Conservation (phyloP, 495 filamentous ascomycete genomes). For the Glutinoglossum americanum region DNA sequence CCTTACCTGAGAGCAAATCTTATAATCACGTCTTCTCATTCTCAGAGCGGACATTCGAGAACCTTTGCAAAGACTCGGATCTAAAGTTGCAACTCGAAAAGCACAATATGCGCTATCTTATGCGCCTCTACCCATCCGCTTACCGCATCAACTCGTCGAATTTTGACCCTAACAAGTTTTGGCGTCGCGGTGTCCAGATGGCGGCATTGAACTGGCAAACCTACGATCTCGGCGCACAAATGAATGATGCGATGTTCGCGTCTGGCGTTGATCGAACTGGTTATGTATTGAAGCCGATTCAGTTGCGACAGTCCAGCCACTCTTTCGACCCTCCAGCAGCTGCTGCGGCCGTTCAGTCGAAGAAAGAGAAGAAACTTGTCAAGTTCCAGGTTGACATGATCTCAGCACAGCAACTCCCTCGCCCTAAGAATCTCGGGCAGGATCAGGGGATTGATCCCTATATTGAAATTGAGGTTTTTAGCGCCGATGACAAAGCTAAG, state of each 20-base stretch:
- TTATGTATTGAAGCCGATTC: constrained; percentile 81
- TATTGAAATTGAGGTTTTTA: constrained; percentile 82
- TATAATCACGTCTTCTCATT: constrained; percentile 92
- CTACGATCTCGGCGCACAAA: constrained; percentile 79
- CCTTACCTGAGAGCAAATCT: constrained; percentile 49
- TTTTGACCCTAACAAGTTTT: constrained; percentile 78
- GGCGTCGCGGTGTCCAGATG: constrained; percentile 93
- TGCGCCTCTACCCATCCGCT: constrained; percentile 76
- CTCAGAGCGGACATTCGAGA: constrained; percentile 63
- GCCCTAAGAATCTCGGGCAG: constrained; percentile 43
- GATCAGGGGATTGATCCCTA: constrained; percentile 75
- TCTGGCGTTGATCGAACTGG: constrained; percentile 69
- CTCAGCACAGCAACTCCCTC: constrained; percentile 83
- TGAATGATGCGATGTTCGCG: constrained; percentile 98
- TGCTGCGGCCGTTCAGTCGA: constrained; percentile 12
- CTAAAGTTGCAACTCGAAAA: constrained; percentile 53
- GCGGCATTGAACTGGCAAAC: constrained; percentile 96
- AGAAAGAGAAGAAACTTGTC: constrained; percentile 41
- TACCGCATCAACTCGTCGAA: constrained; percentile 69
- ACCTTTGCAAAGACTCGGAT: constrained; percentile 46
- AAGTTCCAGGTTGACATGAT: constrained; percentile 71
- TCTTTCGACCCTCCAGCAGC: constrained; percentile 13
- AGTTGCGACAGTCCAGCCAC: constrained; percentile 41
- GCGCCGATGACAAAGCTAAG: constrained; percentile 71
- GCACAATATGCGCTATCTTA: constrained; percentile 81